A percentile compares a stretch with the other conserved stretches of the same genome.
phyloP scores from a whole-genome alignment of 805 yeast genomes.

The Danielia oregonensis region DNA sequence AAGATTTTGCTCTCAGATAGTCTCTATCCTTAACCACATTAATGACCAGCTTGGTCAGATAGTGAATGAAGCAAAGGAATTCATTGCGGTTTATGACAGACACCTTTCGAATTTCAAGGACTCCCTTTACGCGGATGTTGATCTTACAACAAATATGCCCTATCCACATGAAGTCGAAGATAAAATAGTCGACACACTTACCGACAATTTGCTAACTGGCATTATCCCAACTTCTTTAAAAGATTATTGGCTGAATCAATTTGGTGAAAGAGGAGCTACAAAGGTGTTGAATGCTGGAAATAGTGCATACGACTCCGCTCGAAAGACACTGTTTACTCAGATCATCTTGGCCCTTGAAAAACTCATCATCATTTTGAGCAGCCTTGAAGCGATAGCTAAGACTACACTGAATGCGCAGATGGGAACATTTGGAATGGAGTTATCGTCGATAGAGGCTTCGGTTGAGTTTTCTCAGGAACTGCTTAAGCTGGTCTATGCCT shows the following conservation, averaged over 20 bases:
- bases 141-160: constrained; percentile 27
- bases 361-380: constrained; percentile 43
- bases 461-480: constrained; percentile 18
- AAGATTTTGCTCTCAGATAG: constrained; percentile 22
- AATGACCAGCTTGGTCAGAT: constrained; percentile 18
- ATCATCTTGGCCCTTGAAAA: constrained; percentile 57
- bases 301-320: constrained; percentile 45
- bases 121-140: constrained; percentile 16
- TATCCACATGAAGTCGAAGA: constrained; percentile 13
- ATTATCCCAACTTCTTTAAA: constrained; percentile 45
- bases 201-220: constrained; percentile 52
- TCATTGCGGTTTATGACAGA: constrained; percentile 26
- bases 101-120: constrained; percentile 32
- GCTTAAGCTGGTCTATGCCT: constrained; percentile 30
- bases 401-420: constrained; percentile 6
- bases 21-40: constrained; percentile 23
- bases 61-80: constrained; percentile 21
- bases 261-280: constrained; percentile 64
- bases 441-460: constrained; percentile 5
- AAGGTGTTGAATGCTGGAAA: constrained; percentile 52
- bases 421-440: constrained; percentile 9
- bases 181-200: constrained; percentile 24
- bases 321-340: constrained; percentile 46
- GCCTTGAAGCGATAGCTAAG: constrained; percentile 32
- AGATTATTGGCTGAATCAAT: constrained; percentile 60